A percentile compares a stretch with the other conserved stretches of the same genome.
Conservation (phyloP, 1,284 basidiomycete species). For the Naganishia sp. region DNA sequence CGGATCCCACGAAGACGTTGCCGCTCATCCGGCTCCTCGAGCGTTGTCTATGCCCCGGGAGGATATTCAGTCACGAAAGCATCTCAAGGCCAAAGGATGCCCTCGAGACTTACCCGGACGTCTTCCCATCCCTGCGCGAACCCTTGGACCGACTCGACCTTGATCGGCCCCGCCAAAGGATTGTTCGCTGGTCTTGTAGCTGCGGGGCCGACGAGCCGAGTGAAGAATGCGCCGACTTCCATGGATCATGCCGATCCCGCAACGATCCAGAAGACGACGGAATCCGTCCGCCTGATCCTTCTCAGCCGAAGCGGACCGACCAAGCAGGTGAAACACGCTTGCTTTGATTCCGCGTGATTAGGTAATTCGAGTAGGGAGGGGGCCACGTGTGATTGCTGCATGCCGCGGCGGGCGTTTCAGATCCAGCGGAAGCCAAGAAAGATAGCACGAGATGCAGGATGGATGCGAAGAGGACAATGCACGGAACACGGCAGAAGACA, state of each 20-base stretch:
- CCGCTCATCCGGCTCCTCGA: constrained; percentile 50
- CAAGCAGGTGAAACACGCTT: too few species aligned
- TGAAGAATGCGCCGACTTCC: constrained; percentile 10
- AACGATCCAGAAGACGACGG: neutral
- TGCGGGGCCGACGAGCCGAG: constrained; percentile 2
- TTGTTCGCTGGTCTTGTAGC: neutral
- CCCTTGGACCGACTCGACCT: neutral
- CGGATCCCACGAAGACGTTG: constrained; percentile 65
- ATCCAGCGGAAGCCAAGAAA: too few species aligned
- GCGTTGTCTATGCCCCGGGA: constrained; percentile 39
- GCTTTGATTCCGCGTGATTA: too few species aligned
- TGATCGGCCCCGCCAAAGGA: neutral
- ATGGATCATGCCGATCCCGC: neutral
- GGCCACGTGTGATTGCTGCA: too few species aligned
- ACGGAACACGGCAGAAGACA: too few species aligned
- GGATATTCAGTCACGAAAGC: neutral
- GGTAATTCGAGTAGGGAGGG: too few species aligned
- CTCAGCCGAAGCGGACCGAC: too few species aligned
- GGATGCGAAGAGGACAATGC: too few species aligned
- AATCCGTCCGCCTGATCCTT: too few species aligned
- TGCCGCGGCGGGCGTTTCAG: too few species aligned
- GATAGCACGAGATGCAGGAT: too few species aligned
- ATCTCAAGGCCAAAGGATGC: neutral
- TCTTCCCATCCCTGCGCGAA: constrained; percentile 17
- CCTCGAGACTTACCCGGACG: neutral